Evolutionary conservation across 2,329 filamentous ascomycete genomes (phyloP).

Genomic region (Cercospora beticola): DNA sequence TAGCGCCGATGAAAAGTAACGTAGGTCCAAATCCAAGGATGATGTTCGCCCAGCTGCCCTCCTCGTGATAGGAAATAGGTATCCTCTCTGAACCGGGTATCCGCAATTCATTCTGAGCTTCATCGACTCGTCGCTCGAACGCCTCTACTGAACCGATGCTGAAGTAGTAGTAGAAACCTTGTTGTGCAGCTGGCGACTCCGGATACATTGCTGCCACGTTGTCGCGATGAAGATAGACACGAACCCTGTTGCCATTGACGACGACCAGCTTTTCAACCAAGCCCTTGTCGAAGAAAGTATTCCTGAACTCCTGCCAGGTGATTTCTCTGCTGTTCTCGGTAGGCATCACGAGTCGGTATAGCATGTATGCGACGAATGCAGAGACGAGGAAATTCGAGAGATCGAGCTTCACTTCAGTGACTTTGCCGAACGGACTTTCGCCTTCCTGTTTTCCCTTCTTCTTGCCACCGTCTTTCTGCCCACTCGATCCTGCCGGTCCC

Average conservation of each 20-base stretch:
- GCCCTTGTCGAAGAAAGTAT: constrained; percentile 92
- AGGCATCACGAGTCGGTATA: constrained; percentile 65
- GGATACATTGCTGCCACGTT: constrained; percentile 71
- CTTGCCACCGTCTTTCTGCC: constrained; percentile 43
- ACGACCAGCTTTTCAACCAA: constrained; percentile 89
- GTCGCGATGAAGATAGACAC: constrained; percentile 76
- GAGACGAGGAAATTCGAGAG: constrained; percentile 57
- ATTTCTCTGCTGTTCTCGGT: constrained; percentile 73
- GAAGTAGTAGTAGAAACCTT: constrained; percentile 84
- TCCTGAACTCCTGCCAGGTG: constrained; percentile 95
- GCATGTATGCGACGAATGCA: constrained; percentile 61
- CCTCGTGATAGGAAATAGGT: constrained; percentile 81
- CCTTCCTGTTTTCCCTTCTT: constrained; percentile 33
- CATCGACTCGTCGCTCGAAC: constrained; percentile 85
- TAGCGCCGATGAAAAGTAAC: constrained; percentile 76
- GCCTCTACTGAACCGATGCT: constrained; percentile 91
- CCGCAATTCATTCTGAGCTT: constrained; percentile 80
- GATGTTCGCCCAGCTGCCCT: constrained; percentile 70
- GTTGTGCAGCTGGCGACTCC: constrained; percentile 67
- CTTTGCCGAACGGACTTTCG: constrained; percentile 40
- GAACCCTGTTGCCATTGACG: constrained; percentile 73
- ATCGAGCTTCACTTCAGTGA: constrained; percentile 55
- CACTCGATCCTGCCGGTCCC: constrained; percentile 41
- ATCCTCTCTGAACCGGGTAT: constrained; percentile 89
- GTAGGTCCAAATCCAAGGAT: constrained; percentile 84